Evolutionary conservation across 2,329 filamentous ascomycete genomes (phyloP).

Genomic region (Capronia epimyces): DNA sequence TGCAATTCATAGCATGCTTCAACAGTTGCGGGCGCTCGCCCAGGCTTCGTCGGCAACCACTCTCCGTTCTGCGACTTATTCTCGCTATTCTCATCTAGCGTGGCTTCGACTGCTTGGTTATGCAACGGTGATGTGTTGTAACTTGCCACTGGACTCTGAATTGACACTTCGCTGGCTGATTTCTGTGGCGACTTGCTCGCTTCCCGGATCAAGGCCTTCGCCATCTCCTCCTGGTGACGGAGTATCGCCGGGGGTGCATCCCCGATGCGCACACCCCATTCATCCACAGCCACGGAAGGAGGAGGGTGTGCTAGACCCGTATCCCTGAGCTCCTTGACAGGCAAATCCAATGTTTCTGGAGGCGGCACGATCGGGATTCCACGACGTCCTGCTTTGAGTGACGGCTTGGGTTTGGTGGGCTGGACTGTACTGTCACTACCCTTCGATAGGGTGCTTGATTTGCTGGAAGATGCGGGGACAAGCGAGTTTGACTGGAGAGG

Average conservation of each 20-base stretch:
- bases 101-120: not conserved
- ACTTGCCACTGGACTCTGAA: not conserved
- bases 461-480: not conserved
- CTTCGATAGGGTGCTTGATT: not conserved
- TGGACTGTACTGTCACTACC: not conserved
- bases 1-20: conserved; percentile 24
- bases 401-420: not conserved
- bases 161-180: not conserved
- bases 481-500: conserved; percentile 9
- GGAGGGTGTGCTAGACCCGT: not conserved
- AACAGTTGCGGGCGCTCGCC: conserved; percentile 16
- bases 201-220: conserved; percentile 14
- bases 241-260: conserved; percentile 18
- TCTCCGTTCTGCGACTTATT: conserved; percentile 8
- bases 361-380: conserved; percentile 28
- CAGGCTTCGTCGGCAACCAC: conserved; percentile 18
- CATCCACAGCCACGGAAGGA: conserved; percentile 17
- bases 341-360: conserved; percentile 2
- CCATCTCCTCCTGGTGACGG: conserved; percentile 22
- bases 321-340: not conserved
- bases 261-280: conserved; percentile 24
- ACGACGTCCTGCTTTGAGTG: conserved; percentile 9
- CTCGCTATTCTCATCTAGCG: not conserved
- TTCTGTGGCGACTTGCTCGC: conserved; percentile 19
- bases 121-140: conserved; percentile 3